A percentile compares a stretch with the other conserved stretches of the same genome.
These are phyloP conservation scores for Penicillium sp. DNA, from an alignment of 2,329 filamentous ascomycete genomes.

Conservation along the genomic window DNA sequence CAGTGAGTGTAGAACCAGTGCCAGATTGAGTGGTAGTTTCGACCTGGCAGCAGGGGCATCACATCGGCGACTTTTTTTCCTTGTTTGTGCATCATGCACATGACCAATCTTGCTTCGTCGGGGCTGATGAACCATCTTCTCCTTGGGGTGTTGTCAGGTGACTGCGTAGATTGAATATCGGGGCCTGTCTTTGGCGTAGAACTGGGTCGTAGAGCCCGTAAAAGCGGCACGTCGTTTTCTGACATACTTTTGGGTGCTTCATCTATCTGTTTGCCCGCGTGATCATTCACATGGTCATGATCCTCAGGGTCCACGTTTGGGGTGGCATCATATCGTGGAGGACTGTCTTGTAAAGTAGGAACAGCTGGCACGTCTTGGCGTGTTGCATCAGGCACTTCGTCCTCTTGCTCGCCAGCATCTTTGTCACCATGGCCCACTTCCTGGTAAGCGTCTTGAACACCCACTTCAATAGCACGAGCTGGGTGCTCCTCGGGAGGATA, in stretches of 20 bases:
- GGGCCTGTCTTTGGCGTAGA: constrained; percentile 4
- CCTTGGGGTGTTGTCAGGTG: constrained; percentile 16
- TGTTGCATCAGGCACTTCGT: neutral
- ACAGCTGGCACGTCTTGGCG: constrained; percentile 1
- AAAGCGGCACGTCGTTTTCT: constrained; percentile 1
- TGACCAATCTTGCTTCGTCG: constrained; percentile 33
- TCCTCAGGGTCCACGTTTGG: neutral
- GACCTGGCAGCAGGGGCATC: constrained; percentile 26
- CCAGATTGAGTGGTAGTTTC: constrained; percentile 20
- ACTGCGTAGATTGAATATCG: neutral
- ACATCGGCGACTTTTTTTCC: constrained; percentile 32
- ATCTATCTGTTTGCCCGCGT: neutral
- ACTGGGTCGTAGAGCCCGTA: constrained; percentile 1
- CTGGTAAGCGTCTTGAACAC: neutral
- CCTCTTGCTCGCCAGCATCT: neutral
- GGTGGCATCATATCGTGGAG: neutral
- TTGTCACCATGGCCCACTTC: neutral
- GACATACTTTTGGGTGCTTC: neutral
- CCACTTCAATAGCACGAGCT: neutral
- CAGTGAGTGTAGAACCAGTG: constrained; percentile 33
- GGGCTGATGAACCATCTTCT: constrained; percentile 27
- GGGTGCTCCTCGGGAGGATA: neutral
- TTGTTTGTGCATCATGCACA: constrained; percentile 30
- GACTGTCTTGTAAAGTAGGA: constrained; percentile 2
- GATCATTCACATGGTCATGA: neutral